Conservation (phyloP, 2,329 filamentous ascomycete genomes). For the Septoria petroselini region DNA sequence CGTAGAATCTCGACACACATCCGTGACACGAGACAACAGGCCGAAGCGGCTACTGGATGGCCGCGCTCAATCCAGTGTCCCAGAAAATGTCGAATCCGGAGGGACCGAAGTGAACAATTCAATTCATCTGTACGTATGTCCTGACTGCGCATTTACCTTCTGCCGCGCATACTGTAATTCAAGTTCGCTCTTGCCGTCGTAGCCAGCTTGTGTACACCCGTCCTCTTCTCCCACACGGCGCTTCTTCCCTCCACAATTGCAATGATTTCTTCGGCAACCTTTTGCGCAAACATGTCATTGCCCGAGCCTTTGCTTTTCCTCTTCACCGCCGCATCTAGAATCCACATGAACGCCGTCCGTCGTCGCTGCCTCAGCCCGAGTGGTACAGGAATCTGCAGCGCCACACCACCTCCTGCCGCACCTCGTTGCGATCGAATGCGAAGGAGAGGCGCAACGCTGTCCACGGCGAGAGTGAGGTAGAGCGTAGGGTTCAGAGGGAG, state of each 20-base stretch:
- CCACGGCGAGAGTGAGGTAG: conserved; percentile 86
- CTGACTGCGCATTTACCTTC: conserved; percentile 6
- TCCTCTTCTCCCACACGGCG: conserved; percentile 77
- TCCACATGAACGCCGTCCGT: conserved; percentile 80
- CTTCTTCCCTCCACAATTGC: conserved; percentile 84
- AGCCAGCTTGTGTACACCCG: conserved; percentile 73
- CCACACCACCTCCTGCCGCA: conserved; percentile 78
- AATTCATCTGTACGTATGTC: conserved; percentile 5
- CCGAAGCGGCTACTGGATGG: no score
- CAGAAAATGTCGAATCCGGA: no score
- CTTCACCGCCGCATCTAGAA: conserved; percentile 78
- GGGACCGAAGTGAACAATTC: neutral
- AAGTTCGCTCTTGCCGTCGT: conserved; percentile 75
- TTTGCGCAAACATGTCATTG: conserved; percentile 67
- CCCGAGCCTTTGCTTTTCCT: conserved; percentile 70
- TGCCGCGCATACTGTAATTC: conserved; percentile 31
- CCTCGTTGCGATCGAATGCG: conserved; percentile 73
- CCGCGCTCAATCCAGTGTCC: no score
- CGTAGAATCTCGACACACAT: no score
- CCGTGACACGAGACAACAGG: no score
- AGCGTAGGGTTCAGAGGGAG: conserved; percentile 85
- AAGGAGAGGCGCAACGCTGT: conserved; percentile 86
- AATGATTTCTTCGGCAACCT: conserved; percentile 82
- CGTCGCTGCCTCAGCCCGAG: conserved; percentile 71
- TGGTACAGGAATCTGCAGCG: conserved; percentile 78